These are phyloP conservation scores for Pythium phragmiticola DNA, from an alignment of 352 stramenopile genomes.

Conservation along the genomic window DNA sequence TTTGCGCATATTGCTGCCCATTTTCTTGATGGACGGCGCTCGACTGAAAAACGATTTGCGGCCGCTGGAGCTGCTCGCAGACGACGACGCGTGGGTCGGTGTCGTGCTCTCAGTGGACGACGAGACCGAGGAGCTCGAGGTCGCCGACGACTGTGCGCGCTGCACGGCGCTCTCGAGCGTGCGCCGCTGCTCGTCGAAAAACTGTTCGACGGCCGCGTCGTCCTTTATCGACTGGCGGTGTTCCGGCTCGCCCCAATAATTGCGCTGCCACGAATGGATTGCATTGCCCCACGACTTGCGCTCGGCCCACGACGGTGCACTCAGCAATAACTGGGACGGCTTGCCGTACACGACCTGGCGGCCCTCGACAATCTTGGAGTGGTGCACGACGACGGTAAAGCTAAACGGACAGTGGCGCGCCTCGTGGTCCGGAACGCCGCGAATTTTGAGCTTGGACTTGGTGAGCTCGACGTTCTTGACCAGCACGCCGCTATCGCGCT, in stretches of 20 bases:
- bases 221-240: slow-evolving; percentile 46
- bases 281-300: slow-evolving; percentile 85
- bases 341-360: slow-evolving; percentile 61
- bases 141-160: slow-evolving; percentile 6
- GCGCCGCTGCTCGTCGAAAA: slow-evolving; percentile 69
- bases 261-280: slow-evolving; percentile 84
- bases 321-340: slow-evolving; percentile 57
- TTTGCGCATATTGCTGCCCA: slow-evolving; percentile 60
- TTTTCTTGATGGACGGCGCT: slow-evolving; percentile 60
- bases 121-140: slow-evolving; percentile 10
- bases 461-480: slow-evolving; percentile 66
- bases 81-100: slow-evolving; percentile 18
- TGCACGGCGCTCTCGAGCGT: slow-evolving; percentile 30
- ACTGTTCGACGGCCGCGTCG: slow-evolving; percentile 64
- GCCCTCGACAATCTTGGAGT: slow-evolving; percentile 70
- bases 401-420: slow-evolving; percentile 71
- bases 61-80: slow-evolving; percentile 16
- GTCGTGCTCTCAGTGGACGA: slow-evolving; percentile 23
- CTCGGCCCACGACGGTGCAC: slow-evolving; percentile 69
- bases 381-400: slow-evolving; percentile 72
- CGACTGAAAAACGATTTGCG: slow-evolving; percentile 43
- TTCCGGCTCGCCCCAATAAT: slow-evolving; percentile 83
- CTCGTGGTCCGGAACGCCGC: slow-evolving; percentile 67
- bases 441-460: slow-evolving; percentile 75
- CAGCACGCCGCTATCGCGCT: slow-evolving; percentile 60